Evolutionary conservation across 164 flowering plant genomes (phyloP).

Genomic region (Vitis rupestris): DNA sequence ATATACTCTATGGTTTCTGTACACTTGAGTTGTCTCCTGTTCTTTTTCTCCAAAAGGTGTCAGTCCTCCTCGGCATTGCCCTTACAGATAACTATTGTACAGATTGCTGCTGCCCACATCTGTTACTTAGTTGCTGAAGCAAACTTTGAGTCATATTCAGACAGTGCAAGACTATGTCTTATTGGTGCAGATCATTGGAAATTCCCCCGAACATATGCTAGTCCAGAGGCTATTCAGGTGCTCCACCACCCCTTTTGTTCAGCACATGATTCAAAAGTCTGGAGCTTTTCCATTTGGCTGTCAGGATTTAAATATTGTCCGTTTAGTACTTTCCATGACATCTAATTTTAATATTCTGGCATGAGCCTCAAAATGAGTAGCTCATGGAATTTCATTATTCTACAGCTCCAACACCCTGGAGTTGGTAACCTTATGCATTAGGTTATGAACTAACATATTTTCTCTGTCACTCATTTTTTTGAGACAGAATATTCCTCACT

Average conservation of each 20-base stretch:
- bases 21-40: constrained; percentile 5
- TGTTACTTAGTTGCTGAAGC: constrained; percentile 97
- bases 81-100: constrained; percentile 24
- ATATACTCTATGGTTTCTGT: constrained; percentile 14
- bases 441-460: background rate
- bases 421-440: background rate
- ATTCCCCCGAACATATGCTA: constrained; percentile 73
- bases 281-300: too few species aligned
- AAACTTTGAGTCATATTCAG: constrained; percentile 86
- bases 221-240: constrained; percentile 87
- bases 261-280: background rate
- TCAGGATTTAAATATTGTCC: too few species aligned
- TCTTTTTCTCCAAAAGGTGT: background rate
- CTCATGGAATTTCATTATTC: background rate
- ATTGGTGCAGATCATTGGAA: constrained; percentile 96
- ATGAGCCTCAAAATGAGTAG: background rate
- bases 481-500: background rate
- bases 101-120: constrained; percentile 87
- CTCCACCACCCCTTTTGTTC: background rate
- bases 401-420: background rate
- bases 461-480: background rate
- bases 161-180: constrained; percentile 89
- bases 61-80: background rate
- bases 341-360: background rate
- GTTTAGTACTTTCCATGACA: background rate